These are phyloP conservation scores for Trichoderma afroharzianum DNA, from an alignment of 2,329 filamentous ascomycete species.

Conservation along the genomic window DNA sequence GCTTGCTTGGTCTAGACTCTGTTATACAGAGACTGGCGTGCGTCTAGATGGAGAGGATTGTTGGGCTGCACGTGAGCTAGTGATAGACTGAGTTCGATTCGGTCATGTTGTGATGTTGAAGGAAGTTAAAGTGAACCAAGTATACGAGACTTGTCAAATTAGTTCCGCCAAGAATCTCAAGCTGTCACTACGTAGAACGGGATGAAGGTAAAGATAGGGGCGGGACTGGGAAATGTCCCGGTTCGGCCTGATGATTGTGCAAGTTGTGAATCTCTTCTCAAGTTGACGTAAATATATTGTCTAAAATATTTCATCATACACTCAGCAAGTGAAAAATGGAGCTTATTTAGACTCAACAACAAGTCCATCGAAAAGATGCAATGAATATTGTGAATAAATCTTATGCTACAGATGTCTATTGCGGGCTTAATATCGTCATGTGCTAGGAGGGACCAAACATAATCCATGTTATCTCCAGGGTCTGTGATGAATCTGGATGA, in stretches of 20 bases:
- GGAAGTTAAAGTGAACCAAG: not conserved
- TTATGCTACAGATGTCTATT: not conserved
- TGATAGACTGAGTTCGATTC: not conserved
- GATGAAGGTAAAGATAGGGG: not conserved
- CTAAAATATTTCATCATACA: not conserved
- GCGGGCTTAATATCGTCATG: not conserved
- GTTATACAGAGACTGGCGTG: not conserved
- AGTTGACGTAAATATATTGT: not conserved
- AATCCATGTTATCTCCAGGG: accelerated
- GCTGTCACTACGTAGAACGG: not conserved
- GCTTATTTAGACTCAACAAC: not conserved
- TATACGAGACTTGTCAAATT: not conserved
- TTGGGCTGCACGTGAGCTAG: not conserved
- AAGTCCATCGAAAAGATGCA: not conserved
- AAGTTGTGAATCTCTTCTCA: not conserved
- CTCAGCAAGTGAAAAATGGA: not conserved
- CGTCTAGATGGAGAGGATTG: not conserved
- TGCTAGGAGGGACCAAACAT: not conserved
- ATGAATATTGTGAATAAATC: not conserved
- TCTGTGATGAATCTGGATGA: not conserved
- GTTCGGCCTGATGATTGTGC: not conserved
- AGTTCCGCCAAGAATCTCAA: not conserved
- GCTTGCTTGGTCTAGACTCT: not conserved
- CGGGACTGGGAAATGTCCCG: not conserved
- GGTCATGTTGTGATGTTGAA: not conserved